A percentile compares a stretch with the other conserved stretches of the same genome.
These are phyloP conservation scores for Entomortierella lignicola DNA, from an alignment of 192 early-diverging fungal genomes.

Conservation along the genomic window DNA sequence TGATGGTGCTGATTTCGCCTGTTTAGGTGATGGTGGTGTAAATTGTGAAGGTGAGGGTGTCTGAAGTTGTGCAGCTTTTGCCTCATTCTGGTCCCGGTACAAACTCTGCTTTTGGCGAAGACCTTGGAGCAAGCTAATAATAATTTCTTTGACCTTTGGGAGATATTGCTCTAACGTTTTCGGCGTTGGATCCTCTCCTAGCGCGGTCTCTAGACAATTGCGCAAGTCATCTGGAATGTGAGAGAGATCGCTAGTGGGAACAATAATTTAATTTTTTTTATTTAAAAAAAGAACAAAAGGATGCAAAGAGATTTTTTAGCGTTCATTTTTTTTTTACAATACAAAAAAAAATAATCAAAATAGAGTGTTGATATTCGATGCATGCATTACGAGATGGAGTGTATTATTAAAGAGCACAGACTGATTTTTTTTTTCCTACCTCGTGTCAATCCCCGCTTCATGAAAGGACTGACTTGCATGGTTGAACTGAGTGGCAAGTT, in stretches of 20 bases:
- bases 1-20: neutral
- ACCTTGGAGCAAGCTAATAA: slow-evolving; percentile 63
- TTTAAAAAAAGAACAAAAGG: no score
- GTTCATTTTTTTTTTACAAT: neutral
- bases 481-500: slow-evolving; percentile 58
- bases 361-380: slow-evolving; percentile 6
- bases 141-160: slow-evolving; percentile 63
- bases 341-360: neutral
- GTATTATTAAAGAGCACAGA: neutral
- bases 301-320: no score
- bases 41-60: neutral
- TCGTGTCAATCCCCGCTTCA: slow-evolving; percentile 49
- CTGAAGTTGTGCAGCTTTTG: slow-evolving; percentile 12
- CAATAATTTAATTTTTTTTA: neutral
- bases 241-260: slow-evolving; percentile 51
- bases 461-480: slow-evolving; percentile 52
- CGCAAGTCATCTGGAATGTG: slow-evolving; percentile 58
- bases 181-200: slow-evolving; percentile 57
- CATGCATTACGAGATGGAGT: neutral
- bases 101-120: slow-evolving; percentile 64
- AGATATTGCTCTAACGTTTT: slow-evolving; percentile 58
- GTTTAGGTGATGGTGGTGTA: neutral
- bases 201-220: slow-evolving; percentile 58
- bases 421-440: slow-evolving; percentile 21
- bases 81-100: slow-evolving; percentile 49